Base-by-base conservation (phyloP, 768 basidiomycete species). In the Dendrothele bispora region DNA sequence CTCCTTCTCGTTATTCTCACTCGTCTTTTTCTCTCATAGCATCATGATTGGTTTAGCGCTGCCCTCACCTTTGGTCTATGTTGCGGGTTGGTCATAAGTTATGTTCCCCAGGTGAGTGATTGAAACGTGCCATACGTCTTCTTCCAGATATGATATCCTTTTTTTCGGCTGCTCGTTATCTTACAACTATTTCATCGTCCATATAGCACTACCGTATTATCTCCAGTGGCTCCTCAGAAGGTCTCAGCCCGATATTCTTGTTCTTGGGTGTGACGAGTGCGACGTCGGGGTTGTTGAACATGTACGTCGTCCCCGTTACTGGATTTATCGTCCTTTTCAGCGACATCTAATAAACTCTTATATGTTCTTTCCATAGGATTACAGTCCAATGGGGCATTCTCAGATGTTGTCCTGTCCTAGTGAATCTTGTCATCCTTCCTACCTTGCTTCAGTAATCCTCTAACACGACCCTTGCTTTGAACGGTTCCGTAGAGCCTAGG, bases 231-330 rank as follows among this genome's bases (percentile, higher is more conserved):
- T 86, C 92, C 0, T 92, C 88, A 0, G 85, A 95, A 55, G 97
- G 97, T 0, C 83, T 98, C 53, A 94, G 89, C 52, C 92, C 95
- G 15, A 86, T 88, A 79, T 98, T 90, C 60, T 70, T 98, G 27
- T 72, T 98, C 5, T 80, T 98, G 0, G 97, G 97, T 6, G 86
- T 85, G 52, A 91, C 88, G 0, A 89, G 88, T 14, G 80, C 84
- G 11, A 86, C 90, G 3, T 84, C 90, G 0, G 88, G 79, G 1
- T 79, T 94, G 79, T 70, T 95, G 41, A 97, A 97, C 62, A 83
- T 95, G 83, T 89, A 55, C 43, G 80, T 62, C 10, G 5, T 26
- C n/a, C n/a, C n/a, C n/a, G n/a, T n/a, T n/a, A n/a, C n/a, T n/a
- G n/a, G n/a, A n/a, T n/a, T n/a, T n/a, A n/a, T n/a, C n/a, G n/a